Conservation (phyloP, 257 asterid species). For the Plantago elongata region DNA sequence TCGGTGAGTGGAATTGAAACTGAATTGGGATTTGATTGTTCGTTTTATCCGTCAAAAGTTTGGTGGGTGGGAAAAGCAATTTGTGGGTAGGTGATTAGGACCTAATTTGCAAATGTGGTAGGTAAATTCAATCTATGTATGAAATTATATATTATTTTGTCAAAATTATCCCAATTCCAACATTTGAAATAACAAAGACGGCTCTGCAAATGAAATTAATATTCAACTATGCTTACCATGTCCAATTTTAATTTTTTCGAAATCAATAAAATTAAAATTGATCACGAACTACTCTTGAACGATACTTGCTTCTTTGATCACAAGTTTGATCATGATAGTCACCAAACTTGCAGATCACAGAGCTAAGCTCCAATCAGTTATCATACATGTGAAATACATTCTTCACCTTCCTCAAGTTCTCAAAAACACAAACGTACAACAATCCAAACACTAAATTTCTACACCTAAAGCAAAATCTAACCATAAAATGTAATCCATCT, state of each 20-base stretch:
- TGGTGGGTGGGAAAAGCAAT: background rate
- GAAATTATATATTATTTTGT: no score
- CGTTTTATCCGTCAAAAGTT: no score
- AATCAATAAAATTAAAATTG: no score
- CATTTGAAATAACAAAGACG: no score
- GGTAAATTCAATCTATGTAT: no score
- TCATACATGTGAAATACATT: background rate
- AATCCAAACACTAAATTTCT: conserved; percentile 14
- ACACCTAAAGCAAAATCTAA: conserved; percentile 23
- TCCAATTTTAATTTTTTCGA: no score
- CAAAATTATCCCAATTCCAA: no score
- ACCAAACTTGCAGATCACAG: background rate
- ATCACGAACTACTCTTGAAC: no score
- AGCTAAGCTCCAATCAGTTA: background rate
- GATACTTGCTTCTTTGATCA: no score
- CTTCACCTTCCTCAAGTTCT: background rate
- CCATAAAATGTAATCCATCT: conserved; percentile 14
- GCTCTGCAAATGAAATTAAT: no score
- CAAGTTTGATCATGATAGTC: background rate
- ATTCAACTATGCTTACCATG: no score
- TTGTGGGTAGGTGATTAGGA: background rate
- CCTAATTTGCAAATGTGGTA: background rate
- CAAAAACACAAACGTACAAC: conserved; percentile 8
- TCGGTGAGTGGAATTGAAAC: conserved; percentile 19
- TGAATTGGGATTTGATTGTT: background rate